Conservation (phyloP, 495 filamentous ascomycete genomes). For the Aspergillus bertholletiae region DNA sequence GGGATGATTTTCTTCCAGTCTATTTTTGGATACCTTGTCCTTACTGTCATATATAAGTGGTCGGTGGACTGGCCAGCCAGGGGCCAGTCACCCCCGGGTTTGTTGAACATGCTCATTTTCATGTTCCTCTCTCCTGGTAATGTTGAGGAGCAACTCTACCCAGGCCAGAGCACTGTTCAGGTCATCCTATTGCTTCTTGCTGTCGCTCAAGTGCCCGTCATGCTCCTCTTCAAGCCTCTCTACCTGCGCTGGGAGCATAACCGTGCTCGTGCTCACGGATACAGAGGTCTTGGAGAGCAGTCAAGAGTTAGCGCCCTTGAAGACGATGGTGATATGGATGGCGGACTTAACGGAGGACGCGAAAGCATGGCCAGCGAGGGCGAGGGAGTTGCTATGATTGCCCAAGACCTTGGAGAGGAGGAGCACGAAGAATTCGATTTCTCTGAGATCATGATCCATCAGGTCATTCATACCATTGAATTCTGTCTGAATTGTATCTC, state of each 20-base stretch:
- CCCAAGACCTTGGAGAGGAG: constrained; percentile 70
- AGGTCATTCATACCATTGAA: constrained; percentile 98
- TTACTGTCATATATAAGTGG: constrained; percentile 97
- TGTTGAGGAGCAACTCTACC: constrained; percentile 70
- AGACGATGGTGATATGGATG: constrained; percentile 64
- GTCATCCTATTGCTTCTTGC: constrained; percentile 78
- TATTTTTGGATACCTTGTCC: constrained; percentile 95
- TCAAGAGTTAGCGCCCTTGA: constrained; percentile 82
- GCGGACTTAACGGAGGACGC: constrained; percentile 44
- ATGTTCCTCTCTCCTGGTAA: constrained; percentile 92
- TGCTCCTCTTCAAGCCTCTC: constrained; percentile 93
- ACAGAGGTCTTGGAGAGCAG: constrained; percentile 86
- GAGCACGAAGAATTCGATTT: constrained; percentile 97
- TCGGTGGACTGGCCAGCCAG: constrained; percentile 76
- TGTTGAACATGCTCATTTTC: constrained; percentile 99
- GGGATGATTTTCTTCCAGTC: constrained; percentile 99
- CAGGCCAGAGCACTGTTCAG: constrained; percentile 72
- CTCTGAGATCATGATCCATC: constrained; percentile 94
- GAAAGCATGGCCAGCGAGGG: constrained; percentile 73
- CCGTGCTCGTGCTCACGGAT: constrained; percentile 78
- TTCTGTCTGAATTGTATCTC: constrained; percentile 99
- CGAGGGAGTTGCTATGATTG: constrained; percentile 90
- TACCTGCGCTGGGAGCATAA: constrained; percentile 93
- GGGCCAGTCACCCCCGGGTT: constrained; percentile 66
- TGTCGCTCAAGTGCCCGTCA: constrained; percentile 77